Evolutionary conservation across 257 asterid genomes (phyloP).

Genomic region (Gentiana macrophylla): DNA sequence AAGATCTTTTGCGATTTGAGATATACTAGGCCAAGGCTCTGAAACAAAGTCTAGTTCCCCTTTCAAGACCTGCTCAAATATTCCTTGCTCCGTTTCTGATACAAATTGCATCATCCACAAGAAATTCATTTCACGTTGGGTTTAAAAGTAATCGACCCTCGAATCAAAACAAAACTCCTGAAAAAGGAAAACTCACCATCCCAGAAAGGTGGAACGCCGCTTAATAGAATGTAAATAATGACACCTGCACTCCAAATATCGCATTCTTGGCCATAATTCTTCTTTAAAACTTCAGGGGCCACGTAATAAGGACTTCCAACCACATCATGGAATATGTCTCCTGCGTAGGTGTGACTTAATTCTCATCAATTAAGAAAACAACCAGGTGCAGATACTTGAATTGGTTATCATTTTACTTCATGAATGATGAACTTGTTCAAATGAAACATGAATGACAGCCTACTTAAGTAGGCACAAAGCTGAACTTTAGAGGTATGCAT

Average conservation of each 20-base stretch:
- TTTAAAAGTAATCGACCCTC: background rate
- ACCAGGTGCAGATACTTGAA: background rate
- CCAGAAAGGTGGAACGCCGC: conserved; percentile 72
- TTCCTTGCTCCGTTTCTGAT: conserved; percentile 61
- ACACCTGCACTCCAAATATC: conserved; percentile 78
- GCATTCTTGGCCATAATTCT: conserved; percentile 49
- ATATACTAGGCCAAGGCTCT: conserved; percentile 66
- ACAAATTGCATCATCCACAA: conserved; percentile 7
- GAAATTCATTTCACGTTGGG: background rate
- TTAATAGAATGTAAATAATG: conserved; percentile 45
- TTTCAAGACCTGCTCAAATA: conserved; percentile 60
- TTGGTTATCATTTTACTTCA: background rate
- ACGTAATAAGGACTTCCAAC: conserved; percentile 74
- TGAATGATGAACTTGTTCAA: background rate
- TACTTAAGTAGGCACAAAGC: background rate
- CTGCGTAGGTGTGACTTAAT: conserved; percentile 19
- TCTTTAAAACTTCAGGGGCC: conserved; percentile 53
- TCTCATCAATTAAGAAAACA: conserved; percentile 10
- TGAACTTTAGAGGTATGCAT: background rate
- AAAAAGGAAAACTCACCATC: conserved; percentile 30
- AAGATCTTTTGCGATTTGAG: conserved; percentile 59
- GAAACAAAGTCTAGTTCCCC: conserved; percentile 62
- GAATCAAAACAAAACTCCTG: background rate
- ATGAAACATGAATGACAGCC: background rate
- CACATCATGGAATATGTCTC: conserved; percentile 42